Evolutionary conservation across 2,329 filamentous ascomycete genomes (phyloP), one percentile per base, ranked within the genome.

Genomic region (Teratosphaeria pseudoeucalypti): DNA sequence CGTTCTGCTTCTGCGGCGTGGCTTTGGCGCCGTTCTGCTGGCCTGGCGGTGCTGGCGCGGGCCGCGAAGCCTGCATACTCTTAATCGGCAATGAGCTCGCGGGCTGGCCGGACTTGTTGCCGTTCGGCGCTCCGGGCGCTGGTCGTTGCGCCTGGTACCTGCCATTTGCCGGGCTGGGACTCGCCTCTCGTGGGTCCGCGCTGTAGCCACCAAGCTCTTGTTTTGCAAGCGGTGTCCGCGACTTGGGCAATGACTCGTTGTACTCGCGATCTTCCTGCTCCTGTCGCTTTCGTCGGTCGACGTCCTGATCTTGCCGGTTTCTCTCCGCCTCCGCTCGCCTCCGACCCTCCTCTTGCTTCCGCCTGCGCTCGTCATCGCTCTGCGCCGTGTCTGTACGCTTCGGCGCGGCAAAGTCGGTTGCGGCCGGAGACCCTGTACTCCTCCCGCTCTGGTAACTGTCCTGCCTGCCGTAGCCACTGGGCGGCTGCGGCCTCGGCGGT

Each of bases 141-240:
- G 89, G 88, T 69, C 92, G 83, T 57, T 85, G 86, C 3, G 92
- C 91, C 72, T 95, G 96, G 75, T 91, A 97, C 62, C 90, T 84
- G 67, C 86, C 83, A 52, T 66, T 66, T 34, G 77, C 71, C 14
- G 81, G 72, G 23, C 78, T 74, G 7, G 47, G 75, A 58, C 75
- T 77, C n/a, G 72, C 63, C 61, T 78, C 78, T 61, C 75, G 68
- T 23, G 63, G 53, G 66, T 79, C 79, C 19, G 16, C 43, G 11
- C 81, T 79, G 47, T 83, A 81, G 62, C 84, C 88, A 60, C 89
- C 90, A 66, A 97, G 77, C 73, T 97, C 94, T 75, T 96, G 92
- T 73, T 97, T 90, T 34, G 92, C 91, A 65, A 94, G 70, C 2
- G 90, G 89, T 11, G 85, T 77, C 71, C 89, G 90, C 63, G 82